Base-by-base conservation (phyloP, 805 yeast genomes). In the Teunomyces stri region DNA sequence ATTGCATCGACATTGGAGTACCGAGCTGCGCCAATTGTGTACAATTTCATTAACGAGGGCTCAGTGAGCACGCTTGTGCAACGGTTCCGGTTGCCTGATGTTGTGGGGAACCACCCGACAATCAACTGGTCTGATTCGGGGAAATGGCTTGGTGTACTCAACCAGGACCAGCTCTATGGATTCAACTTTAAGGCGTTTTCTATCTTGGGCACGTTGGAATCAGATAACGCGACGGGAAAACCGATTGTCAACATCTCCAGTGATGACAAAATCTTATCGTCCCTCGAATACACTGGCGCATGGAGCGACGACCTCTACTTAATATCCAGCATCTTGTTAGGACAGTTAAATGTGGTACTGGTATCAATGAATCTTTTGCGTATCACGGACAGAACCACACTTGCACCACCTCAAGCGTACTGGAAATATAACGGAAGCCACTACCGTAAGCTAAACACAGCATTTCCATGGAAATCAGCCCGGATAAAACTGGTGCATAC, bases 101-200 rank as follows among this genome's bases (percentile, higher is more conserved):
- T 18, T 3, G 30, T 48, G 30, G 11, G 25, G 4, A 42, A 34
- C 3, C 54, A 31, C 3, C 54, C 62, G 1, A 33, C 43, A 3
- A 42, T 68, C 7, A 13, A 42, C 16, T 72, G 76, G 76, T 62
- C 71, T 1, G 36, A 50, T 1, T 56, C 64, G 5, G 75, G 75
- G 0, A 59, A 55, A 31, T 72, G 75, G 75, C 49, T 71, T 3
- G 48, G 56, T 29, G 51, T 56, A 33, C 64, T 69, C 42, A 62
- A 60, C 21, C 44, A 35, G 5, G 60, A 59, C 35, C 45, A 44
- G 22, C 51, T 70, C 11, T 59, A 51, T 46, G 72, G 72, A 5
- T 67, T 60, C 52, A 53, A 55, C 18, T 45, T 70, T 29, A 54
- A 51, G 38, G 57, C 68, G 3, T 63, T 55, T 49, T 62, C 62